Conservation (phyloP, 257 asterid genomes). For the Leptodermis oblonga region DNA sequence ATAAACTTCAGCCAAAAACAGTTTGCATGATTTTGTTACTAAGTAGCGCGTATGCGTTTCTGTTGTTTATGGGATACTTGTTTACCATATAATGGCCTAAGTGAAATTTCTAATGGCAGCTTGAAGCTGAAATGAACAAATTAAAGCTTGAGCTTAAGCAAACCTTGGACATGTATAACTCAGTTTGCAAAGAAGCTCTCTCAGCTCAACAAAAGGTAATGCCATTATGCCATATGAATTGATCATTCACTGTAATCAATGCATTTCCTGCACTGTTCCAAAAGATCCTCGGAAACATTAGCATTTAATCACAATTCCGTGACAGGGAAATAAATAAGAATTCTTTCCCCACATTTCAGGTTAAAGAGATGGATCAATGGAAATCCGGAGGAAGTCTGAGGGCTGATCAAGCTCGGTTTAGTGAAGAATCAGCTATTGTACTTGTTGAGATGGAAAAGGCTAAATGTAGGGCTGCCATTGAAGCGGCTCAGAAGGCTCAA, state of each 20-base stretch:
- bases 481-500: constrained; percentile 74
- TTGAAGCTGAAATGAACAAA: constrained; percentile 40
- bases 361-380: constrained; percentile 41
- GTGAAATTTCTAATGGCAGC: constrained; percentile 11
- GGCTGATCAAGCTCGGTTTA: constrained; percentile 47
- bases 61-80: not conserved
- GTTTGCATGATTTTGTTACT: not conserved
- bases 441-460: constrained; percentile 63
- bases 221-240: not conserved
- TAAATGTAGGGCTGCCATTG: constrained; percentile 64
- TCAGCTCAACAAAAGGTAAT: constrained; percentile 60
- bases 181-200: constrained; percentile 70
- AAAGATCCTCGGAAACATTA: constrained; percentile 1
- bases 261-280: not conserved
- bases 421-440: constrained; percentile 52
- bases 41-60: not conserved
- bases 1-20: not conserved
- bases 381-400: constrained; percentile 39
- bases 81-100: not conserved
- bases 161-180: constrained; percentile 64
- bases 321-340: not conserved
- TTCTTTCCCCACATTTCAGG: constrained; percentile 26
- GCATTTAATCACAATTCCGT: not conserved
- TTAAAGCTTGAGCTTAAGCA: constrained; percentile 60
- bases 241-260: not conserved